Evolutionary conservation across 129 eudicot genomes (phyloP).

Genomic region (Centrapalus pauciflorus): DNA sequence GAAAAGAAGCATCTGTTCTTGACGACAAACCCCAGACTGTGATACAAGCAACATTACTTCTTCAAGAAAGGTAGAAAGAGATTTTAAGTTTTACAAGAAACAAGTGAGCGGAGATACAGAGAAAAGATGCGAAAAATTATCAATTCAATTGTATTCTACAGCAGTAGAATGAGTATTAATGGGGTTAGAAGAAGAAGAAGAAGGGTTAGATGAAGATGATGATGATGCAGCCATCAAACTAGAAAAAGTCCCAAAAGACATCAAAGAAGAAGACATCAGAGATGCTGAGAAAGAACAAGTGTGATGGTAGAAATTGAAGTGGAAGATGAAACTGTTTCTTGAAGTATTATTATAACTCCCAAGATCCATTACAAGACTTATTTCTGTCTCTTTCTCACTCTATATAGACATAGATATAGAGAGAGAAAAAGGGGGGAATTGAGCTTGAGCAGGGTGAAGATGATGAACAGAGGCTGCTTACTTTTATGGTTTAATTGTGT

Average conservation of each 20-base stretch:
- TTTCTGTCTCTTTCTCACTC: slow-evolving; percentile 30
- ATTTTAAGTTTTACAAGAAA: background rate
- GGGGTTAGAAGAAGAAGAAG: slow-evolving; percentile 38
- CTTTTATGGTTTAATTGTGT: background rate
- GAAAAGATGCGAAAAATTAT: background rate
- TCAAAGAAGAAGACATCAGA: slow-evolving; percentile 1
- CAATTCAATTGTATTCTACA: slow-evolving; percentile 18
- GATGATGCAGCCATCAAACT: slow-evolving; percentile 37
- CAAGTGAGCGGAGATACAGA: background rate
- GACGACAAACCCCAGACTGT: slow-evolving; percentile 25
- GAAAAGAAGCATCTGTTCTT: slow-evolving; percentile 12
- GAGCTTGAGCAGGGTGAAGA: slow-evolving; percentile 6
- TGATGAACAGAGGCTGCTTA: slow-evolving; percentile 15
- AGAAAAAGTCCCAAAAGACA: slow-evolving; percentile 25
- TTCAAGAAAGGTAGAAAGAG: slow-evolving; percentile 15
- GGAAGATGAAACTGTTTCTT: slow-evolving; percentile 36
- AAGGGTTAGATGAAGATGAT: slow-evolving; percentile 36
- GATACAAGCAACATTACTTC: slow-evolving; percentile 36
- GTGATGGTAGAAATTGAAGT: slow-evolving; percentile 10
- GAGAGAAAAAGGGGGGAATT: slow-evolving; percentile 17
- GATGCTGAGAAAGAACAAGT: slow-evolving; percentile 13
- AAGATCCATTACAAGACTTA: slow-evolving; percentile 34
- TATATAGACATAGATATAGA: slow-evolving; percentile 21
- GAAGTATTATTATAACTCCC: slow-evolving; percentile 8
- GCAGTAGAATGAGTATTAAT: slow-evolving; percentile 19